A percentile compares a stretch with the other conserved stretches of the same genome.
phyloP scores from a whole-genome alignment of 306 rosid species.

The Oxytropis ochrocephala region DNA sequence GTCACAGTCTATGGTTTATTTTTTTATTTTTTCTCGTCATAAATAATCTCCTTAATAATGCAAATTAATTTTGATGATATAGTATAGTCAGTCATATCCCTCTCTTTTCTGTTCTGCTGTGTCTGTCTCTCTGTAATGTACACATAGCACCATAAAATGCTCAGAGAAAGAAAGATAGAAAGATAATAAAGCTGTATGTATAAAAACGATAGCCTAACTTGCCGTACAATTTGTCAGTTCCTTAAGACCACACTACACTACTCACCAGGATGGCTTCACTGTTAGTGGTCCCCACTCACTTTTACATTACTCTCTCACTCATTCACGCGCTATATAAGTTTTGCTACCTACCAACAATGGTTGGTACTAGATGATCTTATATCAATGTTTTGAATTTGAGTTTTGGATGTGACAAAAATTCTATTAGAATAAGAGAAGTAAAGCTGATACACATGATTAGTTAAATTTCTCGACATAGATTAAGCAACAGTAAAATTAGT shows the following conservation, averaged over 20 bases:
- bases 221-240: constrained; percentile 38
- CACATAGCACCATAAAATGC: constrained; percentile 35
- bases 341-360: no score
- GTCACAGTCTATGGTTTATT: neutral
- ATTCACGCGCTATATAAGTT: no score
- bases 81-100: constrained; percentile 28
- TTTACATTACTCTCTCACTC: neutral
- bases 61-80: neutral
- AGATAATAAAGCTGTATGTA: neutral
- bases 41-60: neutral
- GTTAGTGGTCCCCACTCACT: constrained; percentile 10
- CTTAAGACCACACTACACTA: constrained; percentile 1
- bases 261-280: neutral
- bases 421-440: no score
- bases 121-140: neutral
- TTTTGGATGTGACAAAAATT: no score
- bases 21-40: neutral
- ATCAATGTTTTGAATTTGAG: no score
- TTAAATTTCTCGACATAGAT: no score
- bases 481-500: no score
- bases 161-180: neutral
- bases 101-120: neutral
- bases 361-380: no score
- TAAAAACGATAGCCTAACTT: neutral
- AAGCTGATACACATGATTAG: no score